These are phyloP conservation scores for Primulina eburnea DNA, from an alignment of 257 asterid genomes.

Conservation along the genomic window DNA sequence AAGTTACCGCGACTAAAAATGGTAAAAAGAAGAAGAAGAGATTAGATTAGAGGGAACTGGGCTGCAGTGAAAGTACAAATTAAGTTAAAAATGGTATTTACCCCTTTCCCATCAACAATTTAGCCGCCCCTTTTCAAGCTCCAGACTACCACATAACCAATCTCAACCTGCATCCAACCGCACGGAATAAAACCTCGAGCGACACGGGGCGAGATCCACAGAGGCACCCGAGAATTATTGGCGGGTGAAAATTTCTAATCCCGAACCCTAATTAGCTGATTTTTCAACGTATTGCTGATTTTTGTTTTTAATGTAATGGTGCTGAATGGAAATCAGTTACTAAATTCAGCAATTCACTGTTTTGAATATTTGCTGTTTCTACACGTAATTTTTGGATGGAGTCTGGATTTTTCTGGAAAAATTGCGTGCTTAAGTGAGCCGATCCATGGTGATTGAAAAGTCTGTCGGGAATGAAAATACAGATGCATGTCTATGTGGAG, in stretches of 20 bases:
- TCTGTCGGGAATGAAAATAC: conserved; percentile 27
- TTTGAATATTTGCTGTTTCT: not conserved
- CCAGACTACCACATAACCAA: not conserved
- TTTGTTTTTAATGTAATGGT: not conserved
- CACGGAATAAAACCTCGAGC: not conserved
- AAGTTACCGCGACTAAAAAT: conserved; percentile 27
- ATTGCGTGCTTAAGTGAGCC: conserved; percentile 27
- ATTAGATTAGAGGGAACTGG: conserved; percentile 6
- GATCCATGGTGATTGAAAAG: conserved; percentile 30
- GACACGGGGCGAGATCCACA: not conserved
- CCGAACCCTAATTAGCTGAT: not conserved
- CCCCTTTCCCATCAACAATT: not conserved
- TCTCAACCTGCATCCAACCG: not conserved
- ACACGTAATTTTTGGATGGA: not conserved
- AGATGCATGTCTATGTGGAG: conserved; percentile 18
- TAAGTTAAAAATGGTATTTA: too few species aligned
- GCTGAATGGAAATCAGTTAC: not conserved
- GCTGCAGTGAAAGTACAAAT: conserved; percentile 25
- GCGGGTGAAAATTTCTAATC: not conserved
- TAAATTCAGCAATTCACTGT: not conserved
- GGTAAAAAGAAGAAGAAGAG: conserved; percentile 6
- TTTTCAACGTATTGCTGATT: too few species aligned
- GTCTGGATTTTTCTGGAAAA: conserved; percentile 9
- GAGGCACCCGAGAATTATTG: not conserved
- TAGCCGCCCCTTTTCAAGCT: not conserved